Evolutionary conservation across 169 alveolate species (phyloP), one percentile per base, ranked within the genome.

Genomic region (Eimeria acervulina): DNA sequence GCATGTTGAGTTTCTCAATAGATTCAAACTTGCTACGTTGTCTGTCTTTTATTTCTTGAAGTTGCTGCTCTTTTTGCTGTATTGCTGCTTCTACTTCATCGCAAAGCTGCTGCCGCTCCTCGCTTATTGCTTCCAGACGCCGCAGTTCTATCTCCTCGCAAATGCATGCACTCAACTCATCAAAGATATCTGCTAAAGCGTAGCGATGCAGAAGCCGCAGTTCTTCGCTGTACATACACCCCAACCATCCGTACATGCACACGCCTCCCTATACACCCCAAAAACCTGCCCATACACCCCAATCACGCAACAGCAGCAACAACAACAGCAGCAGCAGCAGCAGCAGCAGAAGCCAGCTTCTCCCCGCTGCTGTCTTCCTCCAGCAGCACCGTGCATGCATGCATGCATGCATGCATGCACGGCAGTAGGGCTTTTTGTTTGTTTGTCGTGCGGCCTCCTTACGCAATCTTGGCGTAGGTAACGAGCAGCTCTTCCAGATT

Each of bases 161-260:
- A n/a, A 94, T 70, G 61, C 92, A 72, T 40, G 28, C 47, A 55
- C 44, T 63, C 19, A 94, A 31, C 23, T 81, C 76, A 19, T 94
- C 96, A 40, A 94, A 44, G 1, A 3, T 40, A 21, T 42, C 38
- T n/a, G 96, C 96, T 42, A 74, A n/a, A 55, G 21, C 47, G 47
- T 94, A 83, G 36, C 94, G 94, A 55, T 94, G 95, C 52, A 94
- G 70, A 13, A 61, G 61, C 13, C 96, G 93, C 38, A 94, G 90
- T 44, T 94, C 92, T 1, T 28, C 96, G 10, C 96, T 94, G 72
- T 38, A 76, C 31, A 33, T n/a, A n/a, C 28, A n/a, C 28, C 36
- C 28, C 36, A 66, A n/a, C 5, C 13, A 8, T 66, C 5, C 5
- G 13, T 66, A 66, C 4, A 66, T 26, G 36, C 36, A 66, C 10